Evolutionary conservation across 495 filamentous ascomycete genomes (phyloP).

Genomic region (Jackrogersella minutella): DNA sequence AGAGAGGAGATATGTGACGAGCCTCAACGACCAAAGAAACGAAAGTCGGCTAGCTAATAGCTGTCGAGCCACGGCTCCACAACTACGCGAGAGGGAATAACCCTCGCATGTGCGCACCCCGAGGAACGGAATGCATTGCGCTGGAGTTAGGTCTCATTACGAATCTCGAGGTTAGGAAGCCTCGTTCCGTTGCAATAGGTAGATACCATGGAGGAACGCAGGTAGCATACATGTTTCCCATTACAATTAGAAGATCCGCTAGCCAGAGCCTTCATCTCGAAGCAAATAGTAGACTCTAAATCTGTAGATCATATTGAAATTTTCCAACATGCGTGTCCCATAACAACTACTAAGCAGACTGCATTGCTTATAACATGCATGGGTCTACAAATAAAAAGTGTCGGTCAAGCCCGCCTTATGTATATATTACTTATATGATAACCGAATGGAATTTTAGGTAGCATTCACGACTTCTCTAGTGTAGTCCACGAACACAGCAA

Average conservation of each 20-base stretch:
- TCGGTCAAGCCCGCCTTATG: background rate
- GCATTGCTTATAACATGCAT: too few species aligned
- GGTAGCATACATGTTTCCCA: background rate
- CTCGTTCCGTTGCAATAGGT: background rate
- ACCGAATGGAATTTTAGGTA: background rate
- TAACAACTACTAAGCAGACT: too few species aligned
- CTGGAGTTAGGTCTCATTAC: slow-evolving; percentile 19
- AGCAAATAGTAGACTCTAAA: background rate
- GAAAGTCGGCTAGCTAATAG: slow-evolving; percentile 58
- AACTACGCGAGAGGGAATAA: background rate
- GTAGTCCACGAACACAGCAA: too few species aligned
- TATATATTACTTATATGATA: background rate
- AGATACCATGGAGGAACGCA: slow-evolving; percentile 17
- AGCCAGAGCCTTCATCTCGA: background rate
- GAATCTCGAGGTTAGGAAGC: slow-evolving; percentile 2
- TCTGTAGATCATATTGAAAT: background rate
- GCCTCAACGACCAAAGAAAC: slow-evolving; percentile 47
- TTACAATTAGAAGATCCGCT: slow-evolving; percentile 1
- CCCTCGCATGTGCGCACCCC: background rate
- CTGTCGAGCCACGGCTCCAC: slow-evolving; percentile 43
- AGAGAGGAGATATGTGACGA: slow-evolving; percentile 58
- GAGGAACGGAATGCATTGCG: slow-evolving; percentile 18
- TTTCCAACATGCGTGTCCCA: too few species aligned
- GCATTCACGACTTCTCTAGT: background rate
- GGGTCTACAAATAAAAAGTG: background rate